phyloP scores from a whole-genome alignment of 2,329 filamentous ascomycete species.

The Cladophialophora yegresii region DNA sequence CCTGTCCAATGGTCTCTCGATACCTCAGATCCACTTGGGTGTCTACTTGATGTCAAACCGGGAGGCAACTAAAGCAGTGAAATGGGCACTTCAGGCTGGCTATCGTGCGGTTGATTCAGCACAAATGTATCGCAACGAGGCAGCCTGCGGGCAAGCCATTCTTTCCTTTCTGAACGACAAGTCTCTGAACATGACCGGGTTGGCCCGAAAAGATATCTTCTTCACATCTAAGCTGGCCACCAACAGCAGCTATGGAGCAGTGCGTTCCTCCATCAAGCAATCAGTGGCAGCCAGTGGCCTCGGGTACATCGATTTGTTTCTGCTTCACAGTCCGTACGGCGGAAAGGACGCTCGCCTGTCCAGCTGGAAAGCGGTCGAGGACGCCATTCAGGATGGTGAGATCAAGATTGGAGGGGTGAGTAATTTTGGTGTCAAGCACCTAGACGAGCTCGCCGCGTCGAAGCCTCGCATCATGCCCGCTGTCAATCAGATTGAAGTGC shows the following conservation, averaged over 20 bases:
- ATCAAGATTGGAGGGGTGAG: conserved; percentile 72
- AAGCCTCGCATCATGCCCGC: conserved; percentile 65
- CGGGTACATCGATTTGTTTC: conserved; percentile 76
- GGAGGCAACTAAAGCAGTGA: conserved; percentile 62
- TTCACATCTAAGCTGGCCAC: conserved; percentile 77
- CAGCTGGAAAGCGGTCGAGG: conserved; percentile 75
- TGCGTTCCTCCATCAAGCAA: conserved; percentile 65
- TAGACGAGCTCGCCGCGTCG: conserved; percentile 67
- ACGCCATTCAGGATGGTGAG: conserved; percentile 72
- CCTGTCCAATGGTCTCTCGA: conserved; percentile 65
- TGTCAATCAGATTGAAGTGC: conserved; percentile 77
- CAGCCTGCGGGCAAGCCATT: conserved; percentile 68
- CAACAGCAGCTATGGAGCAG: conserved; percentile 67
- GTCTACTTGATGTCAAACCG: conserved; percentile 69
- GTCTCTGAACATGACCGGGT: conserved; percentile 50
- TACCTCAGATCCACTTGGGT: conserved; percentile 72
- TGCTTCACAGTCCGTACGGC: conserved; percentile 78
- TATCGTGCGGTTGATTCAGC: conserved; percentile 56
- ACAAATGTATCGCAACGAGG: conserved; percentile 72
- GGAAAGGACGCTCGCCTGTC: conserved; percentile 67
- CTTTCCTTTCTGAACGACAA: conserved; percentile 53
- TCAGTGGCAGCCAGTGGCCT: conserved; percentile 67
- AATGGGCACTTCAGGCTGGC: conserved; percentile 55
- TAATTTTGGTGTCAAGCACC: conserved; percentile 75
- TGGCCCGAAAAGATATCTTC: conserved; percentile 70